These are phyloP conservation scores for Eucalyptus viminalis DNA, from an alignment of 345 rosid species.

Conservation along the genomic window DNA sequence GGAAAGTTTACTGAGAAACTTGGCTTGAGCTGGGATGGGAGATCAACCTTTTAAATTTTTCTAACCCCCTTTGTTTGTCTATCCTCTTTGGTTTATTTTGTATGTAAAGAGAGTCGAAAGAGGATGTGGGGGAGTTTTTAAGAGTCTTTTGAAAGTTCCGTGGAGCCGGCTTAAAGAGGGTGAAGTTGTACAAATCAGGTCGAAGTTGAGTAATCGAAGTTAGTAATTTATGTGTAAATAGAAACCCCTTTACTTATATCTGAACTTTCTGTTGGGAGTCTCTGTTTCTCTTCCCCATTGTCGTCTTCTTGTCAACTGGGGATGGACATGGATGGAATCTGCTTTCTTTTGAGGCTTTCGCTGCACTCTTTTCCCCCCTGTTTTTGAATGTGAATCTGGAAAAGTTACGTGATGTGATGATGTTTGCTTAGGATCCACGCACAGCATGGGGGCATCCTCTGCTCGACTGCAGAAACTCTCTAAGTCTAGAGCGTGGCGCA, in stretches of 20 bases:
- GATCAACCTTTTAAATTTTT: background rate
- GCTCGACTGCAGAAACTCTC: background rate
- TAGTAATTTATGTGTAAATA: background rate
- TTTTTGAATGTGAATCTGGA: background rate
- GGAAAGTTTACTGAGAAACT: background rate
- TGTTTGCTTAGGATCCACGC: constrained; percentile 20
- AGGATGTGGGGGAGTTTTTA: background rate
- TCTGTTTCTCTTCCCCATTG: background rate
- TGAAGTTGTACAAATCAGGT: constrained; percentile 24
- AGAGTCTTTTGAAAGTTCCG: background rate
- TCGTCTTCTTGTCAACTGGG: background rate
- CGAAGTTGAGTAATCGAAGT: background rate
- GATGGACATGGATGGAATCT: background rate
- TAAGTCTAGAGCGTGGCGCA: background rate
- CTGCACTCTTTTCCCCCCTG: background rate
- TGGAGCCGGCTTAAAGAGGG: background rate
- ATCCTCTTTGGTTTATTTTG: background rate
- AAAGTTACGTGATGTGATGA: background rate
- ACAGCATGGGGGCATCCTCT: background rate
- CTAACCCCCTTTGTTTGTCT: background rate
- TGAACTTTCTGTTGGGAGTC: background rate
- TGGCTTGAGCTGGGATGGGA: background rate
- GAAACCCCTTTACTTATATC: background rate
- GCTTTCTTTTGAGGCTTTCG: background rate
- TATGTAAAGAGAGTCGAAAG: background rate